phyloP scores from a whole-genome alignment of 2,329 filamentous ascomycete genomes.

The Ophiostoma fasciatum region DNA sequence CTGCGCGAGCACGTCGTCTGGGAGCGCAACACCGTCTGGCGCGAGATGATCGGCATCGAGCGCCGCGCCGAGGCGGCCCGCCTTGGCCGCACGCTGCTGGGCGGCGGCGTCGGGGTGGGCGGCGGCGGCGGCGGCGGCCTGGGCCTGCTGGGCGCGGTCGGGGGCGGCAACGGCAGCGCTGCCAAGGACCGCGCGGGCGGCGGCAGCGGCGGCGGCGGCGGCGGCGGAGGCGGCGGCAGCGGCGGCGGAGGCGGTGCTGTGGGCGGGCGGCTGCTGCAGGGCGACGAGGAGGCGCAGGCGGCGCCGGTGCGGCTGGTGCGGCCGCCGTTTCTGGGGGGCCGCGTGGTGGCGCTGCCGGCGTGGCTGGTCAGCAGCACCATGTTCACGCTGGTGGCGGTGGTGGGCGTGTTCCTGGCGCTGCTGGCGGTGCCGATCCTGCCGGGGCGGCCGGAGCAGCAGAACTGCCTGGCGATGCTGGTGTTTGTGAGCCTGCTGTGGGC shows the following conservation, averaged over 20 bases:
- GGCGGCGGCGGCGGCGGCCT: slow-evolving; percentile 3
- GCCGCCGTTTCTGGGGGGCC: slow-evolving; percentile 58
- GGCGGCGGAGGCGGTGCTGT: slow-evolving; percentile 35
- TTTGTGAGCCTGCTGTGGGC: slow-evolving; percentile 94
- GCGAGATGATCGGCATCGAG: slow-evolving; percentile 97
- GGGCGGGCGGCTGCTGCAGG: slow-evolving; percentile 58
- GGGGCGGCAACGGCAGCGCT: neutral
- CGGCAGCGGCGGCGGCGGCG: slow-evolving; percentile 3
- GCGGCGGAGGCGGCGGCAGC: slow-evolving; percentile 7
- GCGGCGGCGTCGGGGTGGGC: slow-evolving; percentile 22
- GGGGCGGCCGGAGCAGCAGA: slow-evolving; percentile 76
- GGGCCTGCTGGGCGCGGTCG: too few species aligned
- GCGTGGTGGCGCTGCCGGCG: slow-evolving; percentile 47
- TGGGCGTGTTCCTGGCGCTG: slow-evolving; percentile 59
- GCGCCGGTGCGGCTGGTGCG: slow-evolving; percentile 25
- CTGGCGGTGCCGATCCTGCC: slow-evolving; percentile 65
- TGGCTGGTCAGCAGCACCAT: slow-evolving; percentile 80
- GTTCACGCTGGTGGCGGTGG: slow-evolving; percentile 54
- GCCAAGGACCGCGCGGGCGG: slow-evolving; percentile 38
- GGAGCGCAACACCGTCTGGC: slow-evolving; percentile 97
- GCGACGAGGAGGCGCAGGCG: slow-evolving; percentile 53
- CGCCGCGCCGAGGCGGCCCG: slow-evolving; percentile 88
- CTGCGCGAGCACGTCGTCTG: slow-evolving; percentile 94
- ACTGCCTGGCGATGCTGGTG: slow-evolving; percentile 83
- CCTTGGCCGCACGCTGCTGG: slow-evolving; percentile 71